Conservation (phyloP, 2,329 filamentous ascomycete genomes). For the Saccharata proteae region DNA sequence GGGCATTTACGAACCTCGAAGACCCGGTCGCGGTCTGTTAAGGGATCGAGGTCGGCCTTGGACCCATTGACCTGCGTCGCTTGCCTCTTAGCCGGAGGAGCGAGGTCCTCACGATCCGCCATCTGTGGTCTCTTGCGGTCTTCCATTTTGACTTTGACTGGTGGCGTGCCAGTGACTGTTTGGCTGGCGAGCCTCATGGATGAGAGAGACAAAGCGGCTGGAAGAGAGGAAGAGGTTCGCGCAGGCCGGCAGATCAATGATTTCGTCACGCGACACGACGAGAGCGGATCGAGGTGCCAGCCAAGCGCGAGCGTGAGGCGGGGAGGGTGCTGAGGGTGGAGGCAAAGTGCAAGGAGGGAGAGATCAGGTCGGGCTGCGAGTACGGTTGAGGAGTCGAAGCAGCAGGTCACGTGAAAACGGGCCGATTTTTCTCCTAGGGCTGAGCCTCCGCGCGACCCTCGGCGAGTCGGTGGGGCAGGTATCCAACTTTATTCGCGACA, state of each 20-base stretch:
- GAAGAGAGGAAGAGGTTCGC: conserved; percentile 3
- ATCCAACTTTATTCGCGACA: too few relatives aligned
- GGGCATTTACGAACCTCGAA: conserved; percentile 48
- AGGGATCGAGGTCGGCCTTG: conserved; percentile 47
- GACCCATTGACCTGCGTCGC: conserved; percentile 65
- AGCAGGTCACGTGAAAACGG: conserved; percentile 3
- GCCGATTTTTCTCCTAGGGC: too few relatives aligned
- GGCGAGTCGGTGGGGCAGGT: too few relatives aligned
- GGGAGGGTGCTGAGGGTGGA: conserved; percentile 8
- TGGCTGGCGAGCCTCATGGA: conserved; percentile 71
- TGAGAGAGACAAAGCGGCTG: conserved; percentile 35
- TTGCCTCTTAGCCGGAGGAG: conserved; percentile 84
- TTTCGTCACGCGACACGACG: not conserved
- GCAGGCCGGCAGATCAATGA: conserved; percentile 1
- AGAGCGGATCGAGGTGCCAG: conserved; percentile 3
- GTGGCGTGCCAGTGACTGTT: conserved; percentile 57
- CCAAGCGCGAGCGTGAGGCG: conserved; percentile 1
- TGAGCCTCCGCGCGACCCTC: too few relatives aligned
- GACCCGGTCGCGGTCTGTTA: conserved; percentile 15
- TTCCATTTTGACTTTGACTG: conserved; percentile 89
- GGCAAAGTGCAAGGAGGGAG: conserved; percentile 5
- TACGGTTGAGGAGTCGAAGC: too few relatives aligned
- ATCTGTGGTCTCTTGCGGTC: conserved; percentile 94
- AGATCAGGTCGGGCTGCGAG: too few relatives aligned
- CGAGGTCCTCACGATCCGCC: conserved; percentile 66